A percentile compares a stretch with the other conserved stretches of the same genome.
Evolutionary conservation across 2,329 filamentous ascomycete species (phyloP).

Genomic region (Claviceps capensis): DNA sequence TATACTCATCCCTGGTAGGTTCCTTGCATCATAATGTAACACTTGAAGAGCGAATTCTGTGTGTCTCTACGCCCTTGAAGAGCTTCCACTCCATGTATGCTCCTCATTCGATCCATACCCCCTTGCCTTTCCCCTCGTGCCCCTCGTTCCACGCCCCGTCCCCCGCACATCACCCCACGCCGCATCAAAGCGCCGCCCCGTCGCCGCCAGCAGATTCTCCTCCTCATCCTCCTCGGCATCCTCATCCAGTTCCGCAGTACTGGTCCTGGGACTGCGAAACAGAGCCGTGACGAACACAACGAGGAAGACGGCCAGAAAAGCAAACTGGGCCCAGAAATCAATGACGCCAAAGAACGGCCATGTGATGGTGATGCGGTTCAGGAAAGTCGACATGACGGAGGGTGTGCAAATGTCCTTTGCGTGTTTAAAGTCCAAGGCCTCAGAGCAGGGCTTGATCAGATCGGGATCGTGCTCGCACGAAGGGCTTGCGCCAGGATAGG

Average conservation of each 20-base stretch:
- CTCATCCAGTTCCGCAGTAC: slow-evolving; percentile 67
- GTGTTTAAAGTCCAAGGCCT: slow-evolving; percentile 54
- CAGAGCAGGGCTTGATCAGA: slow-evolving; percentile 70
- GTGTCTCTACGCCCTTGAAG: neutral
- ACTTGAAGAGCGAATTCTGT: neutral
- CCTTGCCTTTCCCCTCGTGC: slow-evolving; percentile 34
- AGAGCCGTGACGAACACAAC: slow-evolving; percentile 67
- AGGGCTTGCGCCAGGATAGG: slow-evolving; percentile 49
- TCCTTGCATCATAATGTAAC: too few species aligned
- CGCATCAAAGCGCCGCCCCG: slow-evolving; percentile 66
- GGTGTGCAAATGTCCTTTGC: slow-evolving; percentile 78
- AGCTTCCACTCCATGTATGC: slow-evolving; percentile 4
- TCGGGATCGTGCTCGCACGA: slow-evolving; percentile 61
- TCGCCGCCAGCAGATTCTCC: slow-evolving; percentile 77
- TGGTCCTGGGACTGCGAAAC: slow-evolving; percentile 65
- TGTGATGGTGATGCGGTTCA: slow-evolving; percentile 84
- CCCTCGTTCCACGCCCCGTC: slow-evolving; percentile 80
- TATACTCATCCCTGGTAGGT: too few species aligned
- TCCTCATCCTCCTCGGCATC: slow-evolving; percentile 89
- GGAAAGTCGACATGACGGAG: slow-evolving; percentile 78
- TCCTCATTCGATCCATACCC: slow-evolving; percentile 9
- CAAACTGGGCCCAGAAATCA: slow-evolving; percentile 95
- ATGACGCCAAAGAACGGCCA: slow-evolving; percentile 90
- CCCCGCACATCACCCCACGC: slow-evolving; percentile 83
- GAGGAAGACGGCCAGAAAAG: slow-evolving; percentile 72